Evolutionary conservation across 352 stramenopile species (phyloP), one percentile per base, ranked within the genome.

Genomic region (Phytophthora crassamura): DNA sequence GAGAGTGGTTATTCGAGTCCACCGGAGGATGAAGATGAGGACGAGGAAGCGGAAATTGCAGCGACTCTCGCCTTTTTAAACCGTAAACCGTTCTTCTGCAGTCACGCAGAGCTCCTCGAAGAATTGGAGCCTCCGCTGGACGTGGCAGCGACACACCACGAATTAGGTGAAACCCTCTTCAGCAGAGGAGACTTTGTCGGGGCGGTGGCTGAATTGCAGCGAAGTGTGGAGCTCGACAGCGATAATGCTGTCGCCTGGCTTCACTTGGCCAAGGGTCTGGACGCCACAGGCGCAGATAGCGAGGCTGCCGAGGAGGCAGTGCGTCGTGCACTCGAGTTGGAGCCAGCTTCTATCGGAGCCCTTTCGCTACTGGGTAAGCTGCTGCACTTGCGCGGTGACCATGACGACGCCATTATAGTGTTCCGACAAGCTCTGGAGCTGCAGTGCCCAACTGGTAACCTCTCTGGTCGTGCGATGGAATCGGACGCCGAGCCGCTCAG

Each of bases 391-490:
- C 75, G 81, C 8, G 83, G 83, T 12, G 77, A 90, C 33, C 83
- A 91, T 36, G 83, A 91, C 30, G 79, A 91, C 53, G 83, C 83
- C 2, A 91, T 91, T 41, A 57, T 73, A 8, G 79, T 90, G 8
- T 91, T 90, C 61, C 77, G 83, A 1, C 60, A 72, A 46, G 83
- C 79, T 11, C 66, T 91, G 5, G 78, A 80, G 43, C 51, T 91
- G 41, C 83, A 91, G 39, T 84, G 75, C 32, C 72, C 77, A 20
- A 65, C 30, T 35, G 34, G 45, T 22, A 56, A 58, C 15, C 40
- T 67, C 32, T 46, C 36, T 47, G 18, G n/a, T n/a, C 36, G 40
- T 40, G 20, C 12, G 35, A 22, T 7, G 15, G 66, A 62, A 36
- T 42, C 42, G 33, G 47, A 62, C 11, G 49, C n/a, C 54, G 64